A percentile compares a stretch with the other conserved stretches of the same genome.
phyloP scores from a whole-genome alignment of 2,329 filamentous ascomycete species.

The Fusarium papillatum region DNA sequence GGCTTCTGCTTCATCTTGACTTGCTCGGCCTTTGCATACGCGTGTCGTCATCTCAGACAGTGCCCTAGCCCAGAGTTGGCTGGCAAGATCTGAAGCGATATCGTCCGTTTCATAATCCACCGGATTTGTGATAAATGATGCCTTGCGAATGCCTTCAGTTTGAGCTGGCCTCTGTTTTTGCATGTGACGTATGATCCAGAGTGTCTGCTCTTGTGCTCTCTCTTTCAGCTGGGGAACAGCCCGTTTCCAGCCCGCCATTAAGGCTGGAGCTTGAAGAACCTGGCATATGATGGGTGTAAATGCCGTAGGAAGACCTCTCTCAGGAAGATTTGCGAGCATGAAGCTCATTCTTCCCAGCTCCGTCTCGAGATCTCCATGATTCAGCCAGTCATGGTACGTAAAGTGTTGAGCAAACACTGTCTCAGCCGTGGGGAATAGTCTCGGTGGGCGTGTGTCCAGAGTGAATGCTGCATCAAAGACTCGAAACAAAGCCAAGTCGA shows the following conservation, averaged over 20 bases:
- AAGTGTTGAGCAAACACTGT: neutral
- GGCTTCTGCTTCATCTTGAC: neutral
- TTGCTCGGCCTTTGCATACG: neutral
- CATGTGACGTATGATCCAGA: neutral
- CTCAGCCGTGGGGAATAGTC: neutral
- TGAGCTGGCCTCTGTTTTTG: neutral
- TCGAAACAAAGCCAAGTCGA: conserved; percentile 3
- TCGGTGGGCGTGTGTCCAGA: neutral
- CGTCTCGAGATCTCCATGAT: neutral
- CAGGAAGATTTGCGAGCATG: neutral
- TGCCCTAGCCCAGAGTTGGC: neutral
- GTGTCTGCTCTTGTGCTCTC: neutral
- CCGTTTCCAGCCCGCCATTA: neutral
- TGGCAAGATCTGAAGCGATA: neutral
- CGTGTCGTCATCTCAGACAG: neutral
- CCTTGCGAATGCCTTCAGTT: neutral
- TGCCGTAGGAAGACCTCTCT: neutral
- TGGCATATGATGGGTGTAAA: neutral
- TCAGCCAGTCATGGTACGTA: neutral
- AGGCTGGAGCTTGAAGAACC: neutral
- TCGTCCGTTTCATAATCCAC: conserved; percentile 2
- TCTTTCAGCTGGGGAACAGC: neutral
- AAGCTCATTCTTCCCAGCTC: conserved; percentile 4
- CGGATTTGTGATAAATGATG: neutral
- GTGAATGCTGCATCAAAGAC: neutral